Base-by-base conservation (phyloP, 441 rosid species). In the Flueggea neowawraea region DNA sequence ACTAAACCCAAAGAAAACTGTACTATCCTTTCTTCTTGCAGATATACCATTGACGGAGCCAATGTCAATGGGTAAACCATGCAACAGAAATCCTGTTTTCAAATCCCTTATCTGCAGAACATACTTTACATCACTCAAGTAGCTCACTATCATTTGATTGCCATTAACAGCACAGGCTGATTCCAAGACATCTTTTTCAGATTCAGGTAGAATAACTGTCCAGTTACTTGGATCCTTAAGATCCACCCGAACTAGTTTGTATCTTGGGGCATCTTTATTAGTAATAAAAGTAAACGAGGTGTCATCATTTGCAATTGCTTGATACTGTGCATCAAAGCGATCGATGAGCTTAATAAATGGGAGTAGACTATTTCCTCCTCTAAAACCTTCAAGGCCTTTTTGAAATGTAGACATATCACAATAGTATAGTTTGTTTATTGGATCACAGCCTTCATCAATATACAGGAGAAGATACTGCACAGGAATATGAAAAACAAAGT, bases 61-160 rank as follows among this genome's bases (percentile, higher is more conserved):
- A 69, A 95, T 91, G 49, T 82, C 97, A 52, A 95, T 58, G 32
- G 88, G 90, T 61, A 95, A 76, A 10, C 80, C 84, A 73, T 91
- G 96, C 75, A 88, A 78, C 68, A 90, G 63, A 43, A 87, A 80
- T 60, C 98, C 98, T 57, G 91, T 80, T 71, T 79, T 69, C 70
- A 91, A 74, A 72, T 95, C 96, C 80, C 95, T 86, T 62, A 91
- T 75, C 72, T 95, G 96, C 68, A 95, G 49, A 63, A 81, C 83
- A 71, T 82, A 76, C 78, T 90, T 90, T 60, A 88, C 98, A 67
- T 90, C 98, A 68, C 97, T 90, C 80, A 95, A 78, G 83, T 95
- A 91, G 73, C 90, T 82, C 48, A 83, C 64, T 33, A 91, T 84
- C 77, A 95, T 72, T 73, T 85, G 84, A 75, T 82, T 79, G 48